Conservation (phyloP, 305 asterid genomes). For the Withania somnifera region DNA sequence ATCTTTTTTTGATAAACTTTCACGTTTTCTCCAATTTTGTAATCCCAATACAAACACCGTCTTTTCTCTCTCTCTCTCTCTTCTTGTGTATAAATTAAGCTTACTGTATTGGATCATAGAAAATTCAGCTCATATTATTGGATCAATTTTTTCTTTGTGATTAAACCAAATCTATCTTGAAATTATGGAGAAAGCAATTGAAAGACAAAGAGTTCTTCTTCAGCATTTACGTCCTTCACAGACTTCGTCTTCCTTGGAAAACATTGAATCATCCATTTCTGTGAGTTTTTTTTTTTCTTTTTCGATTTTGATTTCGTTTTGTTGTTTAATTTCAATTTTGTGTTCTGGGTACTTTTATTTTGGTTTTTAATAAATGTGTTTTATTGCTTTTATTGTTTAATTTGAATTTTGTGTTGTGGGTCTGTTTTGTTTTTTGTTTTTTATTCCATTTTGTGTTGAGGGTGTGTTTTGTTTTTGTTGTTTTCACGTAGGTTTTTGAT, state of each 20-base stretch:
- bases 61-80: neutral
- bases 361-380: too few relatives aligned
- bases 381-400: too few relatives aligned
- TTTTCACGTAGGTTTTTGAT: too few relatives aligned
- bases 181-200: conserved; percentile 49
- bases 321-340: neutral
- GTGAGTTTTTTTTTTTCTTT: conserved; percentile 18
- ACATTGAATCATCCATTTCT: conserved; percentile 34
- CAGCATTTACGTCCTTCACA: conserved; percentile 51
- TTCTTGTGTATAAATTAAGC: neutral
- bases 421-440: too few relatives aligned
- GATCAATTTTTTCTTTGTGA: neutral
- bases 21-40: conserved; percentile 3
- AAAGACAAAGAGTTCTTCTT: conserved; percentile 52
- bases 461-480: too few relatives aligned
- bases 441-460: too few relatives aligned
- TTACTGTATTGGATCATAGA: too few relatives aligned
- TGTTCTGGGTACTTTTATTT: neutral
- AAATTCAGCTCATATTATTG: neutral
- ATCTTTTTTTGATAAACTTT: neutral
- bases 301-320: neutral
- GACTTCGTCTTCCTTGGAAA: conserved; percentile 45
- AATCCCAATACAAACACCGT: conserved; percentile 13
- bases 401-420: too few relatives aligned
- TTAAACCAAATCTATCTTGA: too few relatives aligned